Evolutionary conservation across 2,329 filamentous ascomycete species (phyloP), one percentile per base, ranked within the genome.

Genomic region (Ceratocystiopsis minuta): DNA sequence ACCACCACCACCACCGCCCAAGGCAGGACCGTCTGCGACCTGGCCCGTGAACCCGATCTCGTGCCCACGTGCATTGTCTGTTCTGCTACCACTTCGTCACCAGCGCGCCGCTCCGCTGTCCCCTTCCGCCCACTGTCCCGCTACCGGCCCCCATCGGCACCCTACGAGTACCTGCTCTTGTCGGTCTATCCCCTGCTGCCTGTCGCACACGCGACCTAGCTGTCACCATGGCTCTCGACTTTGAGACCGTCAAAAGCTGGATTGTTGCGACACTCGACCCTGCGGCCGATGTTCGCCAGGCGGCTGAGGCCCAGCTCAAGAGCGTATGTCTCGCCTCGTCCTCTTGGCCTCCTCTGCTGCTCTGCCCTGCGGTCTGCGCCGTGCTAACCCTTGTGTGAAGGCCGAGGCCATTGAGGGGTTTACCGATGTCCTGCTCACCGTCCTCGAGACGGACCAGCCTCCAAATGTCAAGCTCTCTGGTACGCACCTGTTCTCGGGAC

Each of bases 331-430:
- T 18, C 16, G 14, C 7, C 16, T 14, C 3, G n/a, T 16, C 16
- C 39, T 20, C 12, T 38, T 39, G 43, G 38, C 46, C 38, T 39
- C 6, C 24, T 28, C 24, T 10, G 9, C 24, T 28, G 24, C 24
- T 28, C 24, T 28, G 9, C 9, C 5, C 7, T 10, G 24, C 24
- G 24, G 24, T 28, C 24, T 10, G 24, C 11, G 24, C 24, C 24
- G 24, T 28, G 24, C 24, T 28, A 28, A 28, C 24, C 2, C 24
- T 28, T 46, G 16, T 16, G 12, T 18, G 12, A 57, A 95, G 86
- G 85, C 90, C 58, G 88, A 96, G 66, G 78, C 84, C 53, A 79
- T 87, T 60, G 70, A 81, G 47, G 87, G 87, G 50, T 96, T 98
- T 61, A 80, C 83, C 57, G 83, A 90, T 60, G 83, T 84, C 53